Evolutionary conservation across 208 protist genomes (phyloP), one percentile per base, ranked within the genome.

Genomic region (Wallacemonas sp.): DNA sequence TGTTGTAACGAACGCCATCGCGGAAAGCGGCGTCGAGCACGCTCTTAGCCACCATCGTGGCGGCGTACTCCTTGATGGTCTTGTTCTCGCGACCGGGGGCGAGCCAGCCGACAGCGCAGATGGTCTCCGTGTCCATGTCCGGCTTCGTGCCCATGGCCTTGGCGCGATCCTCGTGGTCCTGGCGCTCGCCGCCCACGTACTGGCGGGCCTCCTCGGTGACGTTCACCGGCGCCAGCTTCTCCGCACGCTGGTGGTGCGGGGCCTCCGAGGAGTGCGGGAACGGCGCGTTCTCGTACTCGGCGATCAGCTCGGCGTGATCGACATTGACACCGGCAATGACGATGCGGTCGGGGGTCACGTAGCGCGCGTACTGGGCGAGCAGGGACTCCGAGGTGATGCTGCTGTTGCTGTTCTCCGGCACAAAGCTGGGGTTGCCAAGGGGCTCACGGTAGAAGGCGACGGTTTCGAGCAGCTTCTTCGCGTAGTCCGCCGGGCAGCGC

Each of bases 271-370:
- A 84, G 73, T 93, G 90, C 44, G 80, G 72, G 71, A 79, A 92
- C 16, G 87, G 84, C 22, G 80, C 81, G 76, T 92, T 94, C 71
- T 96, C 91, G 72, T 94, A 96, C 72, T 87, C 81, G n/a, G 84
- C 84, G 31, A 93, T 76, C 7, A 96, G 86, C 16, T 85, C 88
- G 63, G 62, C 75, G 76, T 96, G 91, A 5, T 91, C 79, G 50
- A 96, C 86, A 71, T 96, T 96, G 20, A 96, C 86, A 71, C 91
- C 91, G 42, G 88, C 88, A 76, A 96, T 83, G 38, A 94, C 84
- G 39, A 93, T 76, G 45, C 86, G 82, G 42, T 81, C 77, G 32
- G 91, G 88, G n/a, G 80, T 76, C 25, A 93, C 72, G 65, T 87
- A 89, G 50, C 69, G 65, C 57, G 76, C 77, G 77, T 94, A 93